phyloP scores from a whole-genome alignment of 2,329 filamentous ascomycete genomes.

The Myriangium duriaei region DNA sequence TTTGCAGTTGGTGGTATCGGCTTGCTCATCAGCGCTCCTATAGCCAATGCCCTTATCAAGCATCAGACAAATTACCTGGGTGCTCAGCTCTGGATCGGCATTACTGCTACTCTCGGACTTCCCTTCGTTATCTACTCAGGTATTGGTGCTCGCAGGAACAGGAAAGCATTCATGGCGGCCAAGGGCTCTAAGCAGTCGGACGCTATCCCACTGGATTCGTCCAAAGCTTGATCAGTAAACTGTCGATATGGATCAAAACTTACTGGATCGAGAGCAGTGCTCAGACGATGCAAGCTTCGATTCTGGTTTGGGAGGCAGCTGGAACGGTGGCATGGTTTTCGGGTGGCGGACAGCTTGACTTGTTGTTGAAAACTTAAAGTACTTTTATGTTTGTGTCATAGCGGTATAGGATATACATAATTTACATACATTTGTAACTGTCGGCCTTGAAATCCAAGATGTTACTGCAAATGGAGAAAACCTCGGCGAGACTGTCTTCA shows the following conservation, averaged over 20 bases:
- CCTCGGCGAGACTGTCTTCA: too few relatives aligned
- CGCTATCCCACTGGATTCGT: not conserved
- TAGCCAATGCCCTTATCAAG: conserved; percentile 1
- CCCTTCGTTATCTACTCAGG: not conserved
- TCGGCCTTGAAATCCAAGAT: too few relatives aligned
- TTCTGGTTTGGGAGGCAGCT: not conserved
- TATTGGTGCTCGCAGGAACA: not conserved
- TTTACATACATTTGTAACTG: too few relatives aligned
- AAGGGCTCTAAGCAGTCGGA: too few relatives aligned
- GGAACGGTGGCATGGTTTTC: not conserved
- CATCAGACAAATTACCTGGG: not conserved
- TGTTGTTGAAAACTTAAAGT: too few relatives aligned
- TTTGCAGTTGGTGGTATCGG: conserved; percentile 4
- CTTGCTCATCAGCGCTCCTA: conserved; percentile 6
- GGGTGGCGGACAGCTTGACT: not conserved
- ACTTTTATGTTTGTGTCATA: too few relatives aligned
- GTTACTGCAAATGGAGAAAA: too few relatives aligned
- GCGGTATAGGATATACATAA: too few relatives aligned
- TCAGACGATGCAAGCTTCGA: not conserved
- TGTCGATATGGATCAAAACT: not conserved
- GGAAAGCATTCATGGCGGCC: not conserved
- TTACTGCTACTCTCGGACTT: conserved; percentile 3
- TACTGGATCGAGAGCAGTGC: not conserved
- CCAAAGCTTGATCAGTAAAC: too few relatives aligned
- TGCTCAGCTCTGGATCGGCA: conserved; percentile 4